Evolutionary conservation across 2,329 filamentous ascomycete species (phyloP).

Genomic region (Fusarium lateritium): DNA sequence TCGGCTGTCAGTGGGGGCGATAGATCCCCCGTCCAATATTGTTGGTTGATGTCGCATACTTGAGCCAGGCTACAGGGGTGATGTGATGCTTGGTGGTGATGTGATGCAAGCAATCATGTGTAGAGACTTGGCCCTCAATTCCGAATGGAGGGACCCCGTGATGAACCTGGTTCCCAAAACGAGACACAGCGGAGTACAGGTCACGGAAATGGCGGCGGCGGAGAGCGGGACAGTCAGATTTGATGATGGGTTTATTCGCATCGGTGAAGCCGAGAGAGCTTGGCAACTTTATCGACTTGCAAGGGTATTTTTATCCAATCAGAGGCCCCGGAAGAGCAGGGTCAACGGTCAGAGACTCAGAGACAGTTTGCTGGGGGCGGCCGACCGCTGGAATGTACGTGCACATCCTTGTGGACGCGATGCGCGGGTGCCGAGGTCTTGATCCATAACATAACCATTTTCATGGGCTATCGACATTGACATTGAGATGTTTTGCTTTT

Average conservation of each 20-base stretch:
- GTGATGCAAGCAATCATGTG: slow-evolving; percentile 28
- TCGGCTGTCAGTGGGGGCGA: slow-evolving; percentile 12
- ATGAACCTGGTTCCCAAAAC: slow-evolving; percentile 40
- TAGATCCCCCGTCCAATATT: neutral
- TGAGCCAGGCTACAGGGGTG: neutral
- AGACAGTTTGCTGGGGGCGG: slow-evolving; percentile 36
- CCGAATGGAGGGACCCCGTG: slow-evolving; percentile 29
- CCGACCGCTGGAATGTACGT: slow-evolving; percentile 48
- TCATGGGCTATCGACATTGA: slow-evolving; percentile 11
- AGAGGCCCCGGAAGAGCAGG: slow-evolving; percentile 18
- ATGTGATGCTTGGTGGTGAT: slow-evolving; percentile 7
- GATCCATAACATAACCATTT: slow-evolving; percentile 13
- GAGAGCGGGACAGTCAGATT: slow-evolving; percentile 36
- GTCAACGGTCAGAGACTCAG: slow-evolving; percentile 28
- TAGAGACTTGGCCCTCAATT: slow-evolving; percentile 15
- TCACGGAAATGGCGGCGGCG: slow-evolving; percentile 36
- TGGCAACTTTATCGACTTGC: slow-evolving; percentile 47
- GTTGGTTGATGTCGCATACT: no score
- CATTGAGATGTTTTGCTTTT: slow-evolving; percentile 23
- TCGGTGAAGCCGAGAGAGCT: slow-evolving; percentile 49
- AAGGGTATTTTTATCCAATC: slow-evolving; percentile 32
- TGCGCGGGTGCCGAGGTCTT: slow-evolving; percentile 34
- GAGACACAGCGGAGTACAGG: slow-evolving; percentile 37
- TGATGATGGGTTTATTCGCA: slow-evolving; percentile 41
- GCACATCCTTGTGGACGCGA: slow-evolving; percentile 33